Base-by-base conservation (phyloP, 345 rosid species). In the Erodium maritimum region DNA sequence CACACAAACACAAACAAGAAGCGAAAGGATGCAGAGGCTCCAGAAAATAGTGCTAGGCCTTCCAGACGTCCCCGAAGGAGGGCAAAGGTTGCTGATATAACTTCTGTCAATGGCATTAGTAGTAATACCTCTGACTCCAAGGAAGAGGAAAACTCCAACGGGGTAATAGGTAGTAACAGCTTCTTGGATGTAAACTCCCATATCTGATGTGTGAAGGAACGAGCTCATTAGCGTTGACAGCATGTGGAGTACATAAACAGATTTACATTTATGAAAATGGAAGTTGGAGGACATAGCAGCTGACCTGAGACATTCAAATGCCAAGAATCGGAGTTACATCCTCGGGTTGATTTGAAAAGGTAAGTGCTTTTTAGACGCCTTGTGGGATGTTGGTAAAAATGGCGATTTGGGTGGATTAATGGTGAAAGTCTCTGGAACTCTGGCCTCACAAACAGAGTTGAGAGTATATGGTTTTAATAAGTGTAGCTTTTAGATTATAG, bases 1-100 rank as follows among this genome's bases (percentile, higher is more conserved):
- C 71, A 68, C 72, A 56, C 81, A 14, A 73, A 68, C 72, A 56
- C 81, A 14, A 73, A 65, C 48, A 78, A 63, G 67, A 83, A 83
- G 72, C 66, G 80, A 48, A 79, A 79, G 58, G 62, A 58, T 62
- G 34, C 59, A 2, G 79, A 78, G 57, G 67, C 66, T 52, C 23
- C 79, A 22, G 52, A 61, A 52, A 64, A 56, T 57, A 74, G 52
- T 34, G 25, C 77, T 11, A 65, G 68, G 73, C 62, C 81, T 51
- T 67, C 76, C 19, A 59, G 69, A 59, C 73, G 73, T 42, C 67
- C 72, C 21, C 78, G 69, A 20, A 52, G 57, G 19, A 73, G 57
- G 69, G 46, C 60, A 42, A 42, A 10, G 24, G 62, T 29, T 59
- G 73, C 64, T 54, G 62, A 69, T 29, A 48, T 65, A 34, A 50